phyloP scores from a whole-genome alignment of 495 filamentous ascomycete species.

The Mycothermus thermophilus region DNA sequence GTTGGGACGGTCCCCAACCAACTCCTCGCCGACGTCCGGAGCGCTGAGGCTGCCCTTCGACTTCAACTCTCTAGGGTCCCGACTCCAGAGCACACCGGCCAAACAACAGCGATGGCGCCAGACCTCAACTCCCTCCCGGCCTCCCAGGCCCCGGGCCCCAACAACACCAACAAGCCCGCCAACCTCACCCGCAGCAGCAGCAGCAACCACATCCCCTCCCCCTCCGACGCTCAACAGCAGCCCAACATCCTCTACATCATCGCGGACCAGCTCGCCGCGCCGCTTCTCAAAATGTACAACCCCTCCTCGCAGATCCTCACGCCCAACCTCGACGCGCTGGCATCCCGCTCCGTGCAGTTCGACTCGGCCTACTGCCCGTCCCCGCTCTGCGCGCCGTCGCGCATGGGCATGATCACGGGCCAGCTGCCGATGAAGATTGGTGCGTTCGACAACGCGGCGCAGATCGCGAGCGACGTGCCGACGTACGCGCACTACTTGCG shows the following conservation, averaged over 20 bases:
- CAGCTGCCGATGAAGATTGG: constrained; percentile 76
- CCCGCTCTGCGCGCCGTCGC: constrained; percentile 75
- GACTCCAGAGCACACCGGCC: too few species aligned
- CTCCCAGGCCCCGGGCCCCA: constrained; percentile 17
- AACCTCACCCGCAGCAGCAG: constrained; percentile 1
- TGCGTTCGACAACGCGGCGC: constrained; percentile 74
- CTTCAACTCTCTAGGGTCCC: too few species aligned
- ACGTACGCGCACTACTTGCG: constrained; percentile 85
- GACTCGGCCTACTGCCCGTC: constrained; percentile 82
- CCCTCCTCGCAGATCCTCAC: constrained; percentile 69
- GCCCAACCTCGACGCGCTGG: constrained; percentile 70
- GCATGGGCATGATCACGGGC: constrained; percentile 80
- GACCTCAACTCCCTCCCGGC: constrained; percentile 40
- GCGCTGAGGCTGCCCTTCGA: too few species aligned
- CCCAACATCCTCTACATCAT: constrained; percentile 45
- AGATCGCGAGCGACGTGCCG: constrained; percentile 58
- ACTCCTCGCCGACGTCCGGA: too few species aligned
- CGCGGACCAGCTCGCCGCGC: constrained; percentile 84
- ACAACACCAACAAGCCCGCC: too few species aligned
- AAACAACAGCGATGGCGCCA: constrained; percentile 32
- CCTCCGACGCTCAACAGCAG: too few species aligned
- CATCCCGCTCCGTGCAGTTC: constrained; percentile 65
- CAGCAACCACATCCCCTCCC: constrained; percentile 1
- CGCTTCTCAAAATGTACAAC: constrained; percentile 72
- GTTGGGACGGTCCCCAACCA: too few species aligned